Evolutionary conservation across 495 filamentous ascomycete genomes (phyloP).

Genomic region (Aspergillus diversus): DNA sequence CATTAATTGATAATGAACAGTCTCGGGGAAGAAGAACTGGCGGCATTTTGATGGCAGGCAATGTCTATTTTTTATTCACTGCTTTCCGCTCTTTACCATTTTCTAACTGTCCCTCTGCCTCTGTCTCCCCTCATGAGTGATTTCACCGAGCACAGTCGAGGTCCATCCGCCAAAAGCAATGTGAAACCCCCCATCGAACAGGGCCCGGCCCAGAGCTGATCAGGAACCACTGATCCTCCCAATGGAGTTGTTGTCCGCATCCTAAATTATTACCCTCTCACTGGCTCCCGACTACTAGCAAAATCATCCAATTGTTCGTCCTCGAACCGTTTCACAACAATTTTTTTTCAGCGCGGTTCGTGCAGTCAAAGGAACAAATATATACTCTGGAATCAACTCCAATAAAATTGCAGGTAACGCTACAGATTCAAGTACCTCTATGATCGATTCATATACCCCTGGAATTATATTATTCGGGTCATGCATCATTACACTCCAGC

Average conservation of each 20-base stretch:
- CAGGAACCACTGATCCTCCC: not conserved
- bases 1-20: not conserved
- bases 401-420: not conserved
- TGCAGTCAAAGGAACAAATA: too few relatives aligned
- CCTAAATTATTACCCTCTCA: too few relatives aligned
- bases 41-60: not conserved
- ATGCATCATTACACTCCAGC: not conserved
- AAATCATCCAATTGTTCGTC: too few relatives aligned
- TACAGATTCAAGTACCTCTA: not conserved
- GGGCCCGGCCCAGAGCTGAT: not conserved
- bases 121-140: not conserved
- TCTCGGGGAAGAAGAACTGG: not conserved
- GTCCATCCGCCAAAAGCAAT: not conserved
- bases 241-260: too few relatives aligned
- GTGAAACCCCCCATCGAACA: not conserved
- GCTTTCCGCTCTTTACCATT: not conserved
- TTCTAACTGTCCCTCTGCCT: not conserved
- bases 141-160: too few relatives aligned
- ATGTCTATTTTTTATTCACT: not conserved
- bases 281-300: too few relatives aligned
- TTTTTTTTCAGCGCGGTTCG: too few relatives aligned
- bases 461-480: not conserved
- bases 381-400: too few relatives aligned
- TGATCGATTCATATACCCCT: not conserved
- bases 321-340: too few relatives aligned